Conservation (phyloP, 192 early-diverging fungal genomes). For the Phlyctochytrium bullatum region DNA sequence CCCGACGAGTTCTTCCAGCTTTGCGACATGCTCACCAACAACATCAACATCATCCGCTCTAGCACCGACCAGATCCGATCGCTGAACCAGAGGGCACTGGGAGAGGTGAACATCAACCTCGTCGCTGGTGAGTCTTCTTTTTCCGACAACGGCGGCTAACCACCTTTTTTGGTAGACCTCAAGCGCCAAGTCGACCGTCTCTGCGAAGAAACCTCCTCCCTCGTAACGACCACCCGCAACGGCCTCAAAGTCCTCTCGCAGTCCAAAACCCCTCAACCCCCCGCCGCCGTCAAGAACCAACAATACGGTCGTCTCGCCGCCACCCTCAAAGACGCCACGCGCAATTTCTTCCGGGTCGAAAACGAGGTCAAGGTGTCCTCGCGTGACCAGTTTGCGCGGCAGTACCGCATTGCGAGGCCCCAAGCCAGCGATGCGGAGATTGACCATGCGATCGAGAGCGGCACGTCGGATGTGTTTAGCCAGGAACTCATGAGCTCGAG, state of each 20-base stretch:
- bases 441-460: slow-evolving; percentile 11
- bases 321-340: neutral
- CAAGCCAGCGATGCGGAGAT: slow-evolving; percentile 21
- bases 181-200: neutral
- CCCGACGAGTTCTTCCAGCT: neutral
- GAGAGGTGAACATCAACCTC: neutral
- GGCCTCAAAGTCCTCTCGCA: neutral
- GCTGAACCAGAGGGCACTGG: neutral
- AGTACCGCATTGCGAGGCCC: slow-evolving; percentile 24
- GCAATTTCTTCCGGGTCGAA: slow-evolving; percentile 12
- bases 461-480: neutral
- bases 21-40: neutral
- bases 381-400: slow-evolving; percentile 25
- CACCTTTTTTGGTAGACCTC: neutral
- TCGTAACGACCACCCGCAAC: neutral
- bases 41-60: neutral
- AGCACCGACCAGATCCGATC: neutral
- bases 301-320: neutral
- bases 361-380: slow-evolving; percentile 15
- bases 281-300: neutral
- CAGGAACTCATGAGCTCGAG: neutral
- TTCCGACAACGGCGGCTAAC: neutral
- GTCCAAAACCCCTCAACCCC: neutral
- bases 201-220: neutral
- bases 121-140: neutral